Conservation (phyloP, 306 rosid species). For the Gynostemma pentaphyllum region DNA sequence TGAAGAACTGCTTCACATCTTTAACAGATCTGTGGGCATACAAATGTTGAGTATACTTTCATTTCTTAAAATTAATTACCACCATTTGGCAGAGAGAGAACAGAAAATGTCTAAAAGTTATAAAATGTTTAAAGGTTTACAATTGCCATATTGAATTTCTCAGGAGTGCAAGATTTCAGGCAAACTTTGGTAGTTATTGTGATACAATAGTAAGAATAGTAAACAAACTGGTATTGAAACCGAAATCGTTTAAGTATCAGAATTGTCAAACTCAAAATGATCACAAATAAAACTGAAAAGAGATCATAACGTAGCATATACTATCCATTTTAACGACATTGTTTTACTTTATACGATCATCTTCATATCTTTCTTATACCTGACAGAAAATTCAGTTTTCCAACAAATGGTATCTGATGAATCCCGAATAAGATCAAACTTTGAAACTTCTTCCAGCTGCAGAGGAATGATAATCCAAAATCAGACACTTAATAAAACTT, state of each 20-base stretch:
- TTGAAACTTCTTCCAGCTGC: conserved; percentile 56
- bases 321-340: not conserved
- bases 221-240: not conserved
- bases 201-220: no score
- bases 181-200: no score
- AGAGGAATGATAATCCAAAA: conserved; percentile 2
- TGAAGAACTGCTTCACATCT: conserved; percentile 56
- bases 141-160: no score
- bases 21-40: conserved; percentile 41
- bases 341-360: not conserved
- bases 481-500: not conserved
- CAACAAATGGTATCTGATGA: conserved; percentile 64
- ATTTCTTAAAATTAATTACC: no score
- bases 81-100: no score
- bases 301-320: not conserved
- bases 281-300: not conserved
- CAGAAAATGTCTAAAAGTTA: no score
- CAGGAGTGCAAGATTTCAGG: no score
- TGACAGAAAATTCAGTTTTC: conserved; percentile 44
- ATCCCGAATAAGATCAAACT: conserved; percentile 35
- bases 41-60: conserved; percentile 18
- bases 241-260: not conserved
- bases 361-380: conserved; percentile 17
- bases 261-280: not conserved
- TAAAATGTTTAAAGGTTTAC: not conserved